A percentile compares a stretch with the other conserved stretches of the same genome.
phyloP scores from a whole-genome alignment of 345 rosid species.

The Viola odorata region DNA sequence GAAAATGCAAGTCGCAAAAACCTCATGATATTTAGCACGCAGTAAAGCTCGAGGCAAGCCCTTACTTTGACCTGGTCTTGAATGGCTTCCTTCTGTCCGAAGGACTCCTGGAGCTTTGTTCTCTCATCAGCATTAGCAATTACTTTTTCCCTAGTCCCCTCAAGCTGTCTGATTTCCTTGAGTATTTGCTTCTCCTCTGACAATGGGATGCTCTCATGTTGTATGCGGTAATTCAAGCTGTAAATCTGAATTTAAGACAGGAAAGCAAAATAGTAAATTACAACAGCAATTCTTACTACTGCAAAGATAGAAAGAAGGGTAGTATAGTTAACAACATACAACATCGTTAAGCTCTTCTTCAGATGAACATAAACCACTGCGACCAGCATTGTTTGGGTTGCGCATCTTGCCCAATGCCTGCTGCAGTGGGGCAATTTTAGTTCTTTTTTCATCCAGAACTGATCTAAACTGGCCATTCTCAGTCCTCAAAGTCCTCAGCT shows the following conservation, averaged over 20 bases:
- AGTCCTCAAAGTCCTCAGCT: constrained; percentile 33
- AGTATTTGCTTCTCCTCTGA: constrained; percentile 91
- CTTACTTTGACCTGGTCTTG: constrained; percentile 96
- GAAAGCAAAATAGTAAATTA: constrained; percentile 7
- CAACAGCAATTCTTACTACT: not conserved
- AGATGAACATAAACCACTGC: constrained; percentile 71
- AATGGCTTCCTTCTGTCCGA: constrained; percentile 82
- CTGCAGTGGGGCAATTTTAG: constrained; percentile 78
- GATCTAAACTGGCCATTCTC: constrained; percentile 35
- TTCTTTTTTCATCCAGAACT: constrained; percentile 56
- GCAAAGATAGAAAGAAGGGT: constrained; percentile 13
- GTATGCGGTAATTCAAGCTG: constrained; percentile 72
- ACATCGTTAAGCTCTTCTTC: constrained; percentile 75
- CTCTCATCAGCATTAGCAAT: constrained; percentile 73
- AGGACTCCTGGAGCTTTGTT: constrained; percentile 75
- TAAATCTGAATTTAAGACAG: constrained; percentile 50
- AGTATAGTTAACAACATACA: constrained; percentile 41
- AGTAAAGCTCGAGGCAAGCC: not conserved
- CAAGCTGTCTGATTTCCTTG: constrained; percentile 83
- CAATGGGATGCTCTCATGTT: constrained; percentile 87
- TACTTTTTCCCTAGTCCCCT: constrained; percentile 88
- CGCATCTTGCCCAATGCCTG: constrained; percentile 88
- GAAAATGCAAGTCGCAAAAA: too few species aligned
- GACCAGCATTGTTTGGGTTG: constrained; percentile 28
- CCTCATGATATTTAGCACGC: not conserved